Base-by-base conservation (phyloP, 805 yeast species). In the Pichia kluyveri region DNA sequence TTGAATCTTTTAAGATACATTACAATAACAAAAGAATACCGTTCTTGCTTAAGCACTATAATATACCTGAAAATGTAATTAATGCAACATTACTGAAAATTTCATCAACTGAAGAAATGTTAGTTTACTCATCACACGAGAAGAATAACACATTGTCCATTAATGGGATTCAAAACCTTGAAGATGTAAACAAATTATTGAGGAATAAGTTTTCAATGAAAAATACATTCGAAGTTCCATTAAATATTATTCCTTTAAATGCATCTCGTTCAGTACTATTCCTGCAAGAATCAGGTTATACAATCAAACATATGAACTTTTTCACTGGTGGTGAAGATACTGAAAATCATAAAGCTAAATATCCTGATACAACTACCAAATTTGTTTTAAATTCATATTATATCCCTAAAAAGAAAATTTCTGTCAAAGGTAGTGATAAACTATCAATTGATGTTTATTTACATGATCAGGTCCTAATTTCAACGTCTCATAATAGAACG, bases 401-500 rank as follows among this genome's bases (percentile, higher is more conserved):
- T 48, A 41, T 58, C 3, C 68, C 68, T 1, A 47, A 44, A 7
- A 36, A 41, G 6, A 47, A 38, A 9, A 52, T 65, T 17, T 11
- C 1, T 5, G 48, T 56, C 38, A 44, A 51, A 9, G 48, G 48
- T 2, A 44, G 49, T 10, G 54, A 52, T 8, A 59, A 60, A 26
- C 53, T 56, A 34, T 41, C 53, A 28, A 50, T 54, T 32, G 46
- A 51, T 1, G 47, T 52, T 9, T 42, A 47, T 12, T 48, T 34
- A n/a, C 46, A 51, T 19, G 68, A 65, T 47, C 69, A 65, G 47
- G 48, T 65, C 0, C 51, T 65, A 5, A 40, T 65, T 9, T 59
- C 67, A 1, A 51, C 56, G 7, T 43, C 56, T 2, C 39, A 42
- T 8, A 36, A 38, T 11, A 47, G 52, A 5, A 45, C 59, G 1